Evolutionary conservation across 805 yeast species (phyloP).

Genomic region (Candida tibetensis): DNA sequence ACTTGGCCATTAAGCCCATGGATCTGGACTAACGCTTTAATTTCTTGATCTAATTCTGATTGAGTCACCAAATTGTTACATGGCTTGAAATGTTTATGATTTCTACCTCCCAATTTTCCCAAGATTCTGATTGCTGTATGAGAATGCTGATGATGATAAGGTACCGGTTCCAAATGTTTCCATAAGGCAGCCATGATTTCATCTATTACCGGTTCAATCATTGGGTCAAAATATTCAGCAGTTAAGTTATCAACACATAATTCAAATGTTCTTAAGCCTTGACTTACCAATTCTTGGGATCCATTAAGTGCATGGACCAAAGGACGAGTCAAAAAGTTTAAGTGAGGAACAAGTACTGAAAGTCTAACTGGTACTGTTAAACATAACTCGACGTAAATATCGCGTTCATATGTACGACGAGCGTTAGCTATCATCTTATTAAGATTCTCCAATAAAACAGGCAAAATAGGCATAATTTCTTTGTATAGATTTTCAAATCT

Average conservation of each 20-base stretch:
- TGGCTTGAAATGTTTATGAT: slow-evolving; percentile 78
- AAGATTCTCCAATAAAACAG: slow-evolving; percentile 78
- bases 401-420: slow-evolving; percentile 84
- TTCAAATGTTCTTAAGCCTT: slow-evolving; percentile 92
- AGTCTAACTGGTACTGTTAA: slow-evolving; percentile 93
- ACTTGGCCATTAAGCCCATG: slow-evolving; percentile 61
- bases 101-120: slow-evolving; percentile 96
- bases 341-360: slow-evolving; percentile 89
- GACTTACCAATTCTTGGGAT: slow-evolving; percentile 85
- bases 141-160: slow-evolving; percentile 91
- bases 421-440: slow-evolving; percentile 82
- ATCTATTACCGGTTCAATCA: slow-evolving; percentile 91
- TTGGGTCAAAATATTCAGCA: slow-evolving; percentile 95
- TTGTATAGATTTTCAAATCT: slow-evolving; percentile 90
- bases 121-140: slow-evolving; percentile 90
- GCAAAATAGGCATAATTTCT: slow-evolving; percentile 87
- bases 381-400: slow-evolving; percentile 91
- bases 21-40: slow-evolving; percentile 64
- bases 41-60: slow-evolving; percentile 60
- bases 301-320: slow-evolving; percentile 88
- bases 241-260: slow-evolving; percentile 94
- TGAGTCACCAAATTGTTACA: slow-evolving; percentile 62
- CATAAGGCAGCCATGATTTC: slow-evolving; percentile 93
- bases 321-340: slow-evolving; percentile 86
- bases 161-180: slow-evolving; percentile 86